These are phyloP conservation scores for Aspergillus saccharolyticus DNA, from an alignment of 495 filamentous ascomycete genomes.

Conservation along the genomic window DNA sequence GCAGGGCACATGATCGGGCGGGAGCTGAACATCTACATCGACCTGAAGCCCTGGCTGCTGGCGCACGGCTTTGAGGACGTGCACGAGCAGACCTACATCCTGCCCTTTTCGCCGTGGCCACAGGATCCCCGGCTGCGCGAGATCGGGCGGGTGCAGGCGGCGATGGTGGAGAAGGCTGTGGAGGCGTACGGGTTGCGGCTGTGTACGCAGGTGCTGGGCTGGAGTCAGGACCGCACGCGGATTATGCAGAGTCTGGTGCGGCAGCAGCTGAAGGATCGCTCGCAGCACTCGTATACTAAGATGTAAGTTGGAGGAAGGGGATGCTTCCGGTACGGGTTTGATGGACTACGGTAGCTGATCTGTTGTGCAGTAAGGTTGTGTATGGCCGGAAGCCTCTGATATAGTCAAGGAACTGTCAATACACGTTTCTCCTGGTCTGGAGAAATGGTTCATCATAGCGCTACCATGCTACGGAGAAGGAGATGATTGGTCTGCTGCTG, in stretches of 20 bases:
- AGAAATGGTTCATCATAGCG: too few relatives aligned
- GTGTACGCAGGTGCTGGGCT: background rate
- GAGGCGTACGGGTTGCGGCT: background rate
- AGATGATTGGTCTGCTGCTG: too few relatives aligned
- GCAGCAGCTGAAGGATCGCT: background rate
- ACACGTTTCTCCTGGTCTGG: background rate
- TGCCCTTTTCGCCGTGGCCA: background rate
- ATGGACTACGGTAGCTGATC: background rate
- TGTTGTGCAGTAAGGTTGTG: background rate
- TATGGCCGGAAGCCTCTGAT: background rate
- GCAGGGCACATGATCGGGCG: background rate
- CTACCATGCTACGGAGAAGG: background rate
- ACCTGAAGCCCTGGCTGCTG: background rate
- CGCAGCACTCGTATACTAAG: background rate
- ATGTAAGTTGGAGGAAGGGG: too few relatives aligned
- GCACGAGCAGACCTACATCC: background rate
- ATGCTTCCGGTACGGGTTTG: too few relatives aligned
- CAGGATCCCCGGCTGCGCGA: background rate
- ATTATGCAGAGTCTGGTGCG: background rate
- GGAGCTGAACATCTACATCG: background rate
- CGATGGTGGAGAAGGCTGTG: background rate
- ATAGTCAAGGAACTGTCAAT: background rate
- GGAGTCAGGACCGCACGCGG: background rate
- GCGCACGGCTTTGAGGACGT: background rate
- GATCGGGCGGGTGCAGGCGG: background rate